Conservation (phyloP, 1,284 basidiomycete genomes). For the Apiotrichum montevideense region DNA sequence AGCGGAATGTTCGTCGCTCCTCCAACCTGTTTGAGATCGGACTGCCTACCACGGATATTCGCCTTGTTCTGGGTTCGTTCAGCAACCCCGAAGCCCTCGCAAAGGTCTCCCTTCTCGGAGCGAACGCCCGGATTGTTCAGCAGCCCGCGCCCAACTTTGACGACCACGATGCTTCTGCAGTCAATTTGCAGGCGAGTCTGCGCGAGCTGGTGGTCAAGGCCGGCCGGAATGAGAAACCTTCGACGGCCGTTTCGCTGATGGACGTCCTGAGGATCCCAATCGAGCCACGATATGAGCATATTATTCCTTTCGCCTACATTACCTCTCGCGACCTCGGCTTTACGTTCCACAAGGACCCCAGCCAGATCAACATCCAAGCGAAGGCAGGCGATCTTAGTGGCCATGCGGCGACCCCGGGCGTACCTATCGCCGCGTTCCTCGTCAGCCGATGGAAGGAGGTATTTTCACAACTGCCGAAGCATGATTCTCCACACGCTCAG, state of each 20-base stretch:
- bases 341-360: neutral
- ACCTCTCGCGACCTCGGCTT: neutral
- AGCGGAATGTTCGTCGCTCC: neutral
- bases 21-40: constrained; percentile 12
- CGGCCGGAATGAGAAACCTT: neutral
- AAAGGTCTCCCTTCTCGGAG: neutral
- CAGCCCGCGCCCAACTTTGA: constrained; percentile 1
- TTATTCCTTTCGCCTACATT: constrained; percentile 5
- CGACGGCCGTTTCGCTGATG: constrained; percentile 3
- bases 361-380: constrained; percentile 4
- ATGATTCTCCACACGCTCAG: neutral
- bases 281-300: neutral
- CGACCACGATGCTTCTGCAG: neutral
- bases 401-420: constrained; percentile 16
- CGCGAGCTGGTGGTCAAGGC: neutral
- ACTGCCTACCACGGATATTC: constrained; percentile 8
- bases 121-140: constrained; percentile 5
- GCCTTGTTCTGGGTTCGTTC: constrained; percentile 7
- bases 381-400: constrained; percentile 7
- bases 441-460: constrained; percentile 15
- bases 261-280: constrained; percentile 7
- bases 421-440: constrained; percentile 14
- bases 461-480: constrained; percentile 1
- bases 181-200: constrained; percentile 1
- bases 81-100: constrained; percentile 2